Evolutionary conservation across 2,329 filamentous ascomycete species (phyloP), one percentile per base, ranked within the genome.

Genomic region (Fusarium compactum): DNA sequence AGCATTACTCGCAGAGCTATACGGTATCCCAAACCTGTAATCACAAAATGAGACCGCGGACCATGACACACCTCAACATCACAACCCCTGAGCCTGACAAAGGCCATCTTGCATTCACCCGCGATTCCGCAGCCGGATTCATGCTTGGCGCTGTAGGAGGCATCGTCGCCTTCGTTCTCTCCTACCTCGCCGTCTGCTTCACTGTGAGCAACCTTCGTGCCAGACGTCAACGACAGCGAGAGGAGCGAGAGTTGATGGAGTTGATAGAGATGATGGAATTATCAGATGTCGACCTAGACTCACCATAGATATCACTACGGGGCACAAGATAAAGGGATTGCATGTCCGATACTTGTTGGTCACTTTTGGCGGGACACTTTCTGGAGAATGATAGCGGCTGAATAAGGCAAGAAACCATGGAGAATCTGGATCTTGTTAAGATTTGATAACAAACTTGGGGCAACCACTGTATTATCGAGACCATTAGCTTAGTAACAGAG

Each of bases 41-140:
- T 22, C 22, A 38, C 14, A 22, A 14, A 20, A 5, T 18, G 29
- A 40, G 38, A 18, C 34, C 18, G 29, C 16, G 15, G 15, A 22
- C 7, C 48, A 68, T 51, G 44, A 18, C 20, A 22, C 4, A 41
- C 45, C 18, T 54, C 16, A 41, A 14, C 16, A 25, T 32, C 16
- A 53, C 54, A n/a, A 62, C 27, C 5, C 44, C 60, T n/a, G 44
- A 43, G 18, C 44, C 58, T 27, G 30, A 9, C 11, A 27, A 22
- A 15, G 30, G 15, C 20, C 47, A 55, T 6, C 47, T 54, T 7
- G 11, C 12, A 15, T 67, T 55, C 52, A 57, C 58, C 16, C 53
- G 66, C 18, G 55, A 70, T 9, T 58, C 67, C 6, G 67, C 46
- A n/a, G 53, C 67, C 6, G 58, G 62, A 18, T 67, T 70, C 34